Evolutionary conservation across 352 stramenopile genomes (phyloP).

Genomic region (Blastocystis sp.): DNA sequence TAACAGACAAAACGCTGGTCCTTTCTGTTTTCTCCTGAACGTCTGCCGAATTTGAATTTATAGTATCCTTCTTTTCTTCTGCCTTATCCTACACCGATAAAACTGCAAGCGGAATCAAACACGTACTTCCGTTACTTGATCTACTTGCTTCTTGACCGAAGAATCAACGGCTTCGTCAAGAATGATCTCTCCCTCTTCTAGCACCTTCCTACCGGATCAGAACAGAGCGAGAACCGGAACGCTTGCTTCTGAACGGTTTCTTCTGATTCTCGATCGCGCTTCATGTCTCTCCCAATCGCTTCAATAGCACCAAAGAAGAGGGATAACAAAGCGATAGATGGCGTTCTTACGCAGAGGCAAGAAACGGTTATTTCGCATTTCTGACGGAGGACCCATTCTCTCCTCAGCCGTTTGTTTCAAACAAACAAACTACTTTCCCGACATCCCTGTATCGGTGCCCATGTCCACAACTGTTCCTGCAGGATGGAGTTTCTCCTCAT

Average conservation of each 20-base stretch:
- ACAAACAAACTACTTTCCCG: constrained; percentile 6
- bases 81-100: not conserved
- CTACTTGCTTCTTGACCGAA: not conserved
- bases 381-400: not conserved
- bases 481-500: not conserved
- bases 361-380: not conserved
- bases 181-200: no score
- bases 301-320: not conserved
- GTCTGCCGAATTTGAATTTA: not conserved
- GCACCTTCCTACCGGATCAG: not conserved
- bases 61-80: not conserved
- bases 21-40: not conserved
- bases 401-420: not conserved
- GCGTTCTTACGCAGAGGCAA: not conserved
- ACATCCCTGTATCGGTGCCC: not conserved
- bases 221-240: not conserved
- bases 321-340: not conserved
- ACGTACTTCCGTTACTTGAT: not conserved
- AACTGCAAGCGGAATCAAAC: not conserved
- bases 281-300: not conserved
- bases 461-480: not conserved
- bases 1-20: not conserved
- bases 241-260: not conserved
- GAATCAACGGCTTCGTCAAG: no score
- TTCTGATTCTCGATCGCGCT: not conserved